Evolutionary conservation across 2,329 filamentous ascomycete genomes (phyloP), one percentile per base, ranked within the genome.

Genomic region (Bisporella sp.): DNA sequence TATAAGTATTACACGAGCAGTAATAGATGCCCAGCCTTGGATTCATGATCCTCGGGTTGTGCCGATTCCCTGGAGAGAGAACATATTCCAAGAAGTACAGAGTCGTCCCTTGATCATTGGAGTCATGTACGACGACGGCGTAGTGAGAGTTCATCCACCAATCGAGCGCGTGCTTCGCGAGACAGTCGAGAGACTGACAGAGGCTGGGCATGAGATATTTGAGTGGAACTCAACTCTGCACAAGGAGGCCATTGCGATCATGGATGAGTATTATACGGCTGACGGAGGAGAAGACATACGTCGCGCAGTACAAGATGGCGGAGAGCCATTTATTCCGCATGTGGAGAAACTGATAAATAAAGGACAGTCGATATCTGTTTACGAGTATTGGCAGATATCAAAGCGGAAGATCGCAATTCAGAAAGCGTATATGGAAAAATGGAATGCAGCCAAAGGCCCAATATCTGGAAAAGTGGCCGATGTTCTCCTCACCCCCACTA

Each of bases 51-150:
- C 77, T 0, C 73, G 72, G 46, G 80, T 75, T 54, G 63, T 62
- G 4, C 76, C 78, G 0, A 65, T 82, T 1, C 71, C 74, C 0
- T 82, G 81, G 81, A 71, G 75, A 12, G 66, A 74, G 11, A 60
- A 55, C 64, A 12, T 60, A 29, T 44, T 29, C 29, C 13, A 31
- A 44, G 29, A 21, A 29, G 41, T 31, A 11, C 29, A 21, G n/a
- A 11, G 21, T 8, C 29, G 28, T 4, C 29, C 29, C 7, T n/a
- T 44, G 21, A 44, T 30, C 29, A 44, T 44, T 7, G 41, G 41
- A 9, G 31, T 44, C 41, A 44, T 44, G 41, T 9, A 44, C 6
- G 7, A 30, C 21, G 41, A 44, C n/a, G 41, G 28, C 4, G n/a
- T 21, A 5, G 31, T 44, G 11, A 11, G 29, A 21, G 21, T 30